Evolutionary conservation across 2,329 filamentous ascomycete genomes (phyloP), one percentile per base, ranked within the genome.

Genomic region (Colletotrichum sp.): DNA sequence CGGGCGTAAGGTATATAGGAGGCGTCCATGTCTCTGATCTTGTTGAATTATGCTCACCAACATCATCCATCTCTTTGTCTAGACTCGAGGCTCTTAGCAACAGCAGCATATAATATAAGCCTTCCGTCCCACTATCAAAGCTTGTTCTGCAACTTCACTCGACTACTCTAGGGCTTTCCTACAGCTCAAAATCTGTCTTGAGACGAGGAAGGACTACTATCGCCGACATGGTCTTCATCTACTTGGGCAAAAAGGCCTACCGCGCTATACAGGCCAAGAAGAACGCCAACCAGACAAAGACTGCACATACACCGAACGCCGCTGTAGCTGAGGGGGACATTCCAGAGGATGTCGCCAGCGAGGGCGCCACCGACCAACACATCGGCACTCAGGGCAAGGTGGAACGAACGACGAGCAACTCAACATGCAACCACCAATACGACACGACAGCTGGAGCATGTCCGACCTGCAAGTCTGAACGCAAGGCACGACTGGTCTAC

Each of bases 401-500:
- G n/a, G 24, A 32, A 18, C 13, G 18, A 44, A 55, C 55, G 24
- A 7, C 62, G 10, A 68, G 24, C 24, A 28, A 52, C 12, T n/a
- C 49, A 18, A 8, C 49, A 52, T 78, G 67, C 26, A 30, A 60
- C 5, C 77, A 76, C 57, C 67, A 52, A 12, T 49, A 52, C 28
- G 71, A 76, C 7, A 10, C 60, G 5, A 12, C 55, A 15, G 15
- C 52, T 32, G 70, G 70, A 10, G 21, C 49, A 16, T 87, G 84
- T 57, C 62, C 60, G 15, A 74, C 78, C 4, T 87, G 84, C 76
- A 82, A 81, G 49, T 81, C 81, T 10, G 85, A 86, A 36, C 82
- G 83, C 65, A 81, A 80, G 26, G 81, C 80, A 10, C 81, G 82
- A 8, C 79, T 80, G 10, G 83, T 78, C 13, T 88, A 93, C 79